Conservation (phyloP, 371 early-diverging fungal genomes). For the Blyttiomyces sp. region DNA sequence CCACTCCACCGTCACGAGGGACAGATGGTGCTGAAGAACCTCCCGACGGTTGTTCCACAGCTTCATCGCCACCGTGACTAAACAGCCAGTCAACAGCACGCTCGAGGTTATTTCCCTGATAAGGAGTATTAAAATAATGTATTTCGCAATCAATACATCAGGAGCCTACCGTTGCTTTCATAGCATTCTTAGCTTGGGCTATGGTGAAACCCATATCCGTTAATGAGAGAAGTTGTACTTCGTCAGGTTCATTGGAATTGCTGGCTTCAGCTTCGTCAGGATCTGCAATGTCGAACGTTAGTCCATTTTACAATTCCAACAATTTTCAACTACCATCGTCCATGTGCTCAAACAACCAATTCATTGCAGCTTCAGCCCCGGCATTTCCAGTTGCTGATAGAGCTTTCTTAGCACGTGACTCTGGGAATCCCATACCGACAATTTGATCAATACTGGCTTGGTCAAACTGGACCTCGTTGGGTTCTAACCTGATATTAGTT, state of each 20-base stretch:
- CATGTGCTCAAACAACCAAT: constrained; percentile 93
- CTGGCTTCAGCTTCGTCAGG: too few species aligned
- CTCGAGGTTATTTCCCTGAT: constrained; percentile 72
- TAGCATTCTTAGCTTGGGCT: constrained; percentile 76
- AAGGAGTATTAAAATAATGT: constrained; percentile 1
- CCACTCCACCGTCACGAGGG: constrained; percentile 38
- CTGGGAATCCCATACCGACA: constrained; percentile 87
- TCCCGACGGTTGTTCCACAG: neutral
- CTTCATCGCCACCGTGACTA: constrained; percentile 66
- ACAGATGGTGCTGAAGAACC: neutral
- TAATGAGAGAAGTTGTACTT: constrained; percentile 53
- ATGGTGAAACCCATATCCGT: constrained; percentile 89
- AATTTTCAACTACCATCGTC: too few species aligned
- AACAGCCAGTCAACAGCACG: constrained; percentile 95
- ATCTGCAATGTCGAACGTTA: constrained; percentile 30
- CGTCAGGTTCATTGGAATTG: too few species aligned
- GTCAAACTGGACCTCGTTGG: constrained; percentile 56
- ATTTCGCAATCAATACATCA: constrained; percentile 5
- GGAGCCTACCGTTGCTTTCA: constrained; percentile 70
- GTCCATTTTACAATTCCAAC: too few species aligned
- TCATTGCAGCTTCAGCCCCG: constrained; percentile 85
- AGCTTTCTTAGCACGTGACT: constrained; percentile 77
- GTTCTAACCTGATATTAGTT: neutral
- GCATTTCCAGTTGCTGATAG: constrained; percentile 72
- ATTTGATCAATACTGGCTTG: constrained; percentile 67